Evolutionary conservation across 2,329 filamentous ascomycete species (phyloP), one percentile per base, ranked within the genome.

Genomic region (Epichloe baconii): DNA sequence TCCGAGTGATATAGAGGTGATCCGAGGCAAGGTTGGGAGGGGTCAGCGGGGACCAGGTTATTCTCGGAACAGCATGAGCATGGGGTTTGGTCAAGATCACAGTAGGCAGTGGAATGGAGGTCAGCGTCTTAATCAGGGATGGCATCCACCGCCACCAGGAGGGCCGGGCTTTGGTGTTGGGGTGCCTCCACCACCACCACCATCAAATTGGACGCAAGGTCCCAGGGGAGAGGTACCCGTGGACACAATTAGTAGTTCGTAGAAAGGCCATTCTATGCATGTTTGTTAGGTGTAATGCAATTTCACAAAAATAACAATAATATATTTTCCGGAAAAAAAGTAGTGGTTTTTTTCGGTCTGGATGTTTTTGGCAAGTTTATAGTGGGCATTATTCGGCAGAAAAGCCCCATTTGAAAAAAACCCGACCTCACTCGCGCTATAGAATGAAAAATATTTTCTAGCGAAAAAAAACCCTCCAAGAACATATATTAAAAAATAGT

Each of bases 1-100:
- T 52, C 76, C 79, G 36, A 79, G 78, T 53, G 90, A 96, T 61
- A 80, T 91, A 50, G 84, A 90, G 56, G 75, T 78, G 7, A 78
- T 90, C 43, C 80, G 82, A 62, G 76, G 77, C 49, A 83, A 85
- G 63, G 73, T 83, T 36, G 72, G 35, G 17, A 23, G 45, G 15
- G 47, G 78, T 50, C 77, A 79, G 54, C 74, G 55, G 10, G 66
- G 66, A 1, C 59, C 64, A 45, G 59, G 59, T 36, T 55, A 64
- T 45, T 59, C 61, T 19, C 60, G 64, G 5, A 57, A 41, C 8
- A 44, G 31, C 11, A 36, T 6, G 7, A 44, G 31, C 11, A 36
- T 6, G 7, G 23, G 35, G 15, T 19, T 2, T 31, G 21, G 42
- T 4, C 8, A 41, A 17, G 31, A 43, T 15, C 19, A 38, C 4